Conservation (phyloP, 2,329 filamentous ascomycete genomes). For the Aspergillus intermedius region DNA sequence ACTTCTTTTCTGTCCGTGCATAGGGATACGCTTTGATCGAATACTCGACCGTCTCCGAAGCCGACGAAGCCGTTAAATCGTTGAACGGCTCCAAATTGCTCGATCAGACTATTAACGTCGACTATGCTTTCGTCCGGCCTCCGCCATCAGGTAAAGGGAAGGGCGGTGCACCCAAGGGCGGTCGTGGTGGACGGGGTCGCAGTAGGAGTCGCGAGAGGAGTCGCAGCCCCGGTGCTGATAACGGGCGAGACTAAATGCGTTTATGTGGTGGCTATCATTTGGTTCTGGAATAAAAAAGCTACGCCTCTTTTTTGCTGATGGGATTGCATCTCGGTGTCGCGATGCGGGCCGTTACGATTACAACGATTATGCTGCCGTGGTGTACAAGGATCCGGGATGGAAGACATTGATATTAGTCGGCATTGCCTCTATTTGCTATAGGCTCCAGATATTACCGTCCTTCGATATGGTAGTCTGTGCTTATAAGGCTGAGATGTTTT, state of each 20-base stretch:
- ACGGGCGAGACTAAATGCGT: constrained; percentile 24
- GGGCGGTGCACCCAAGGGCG: constrained; percentile 35
- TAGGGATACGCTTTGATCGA: constrained; percentile 63
- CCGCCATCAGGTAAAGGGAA: constrained; percentile 43
- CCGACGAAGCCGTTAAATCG: constrained; percentile 56
- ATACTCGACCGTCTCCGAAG: constrained; percentile 58
- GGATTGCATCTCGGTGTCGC: too few relatives aligned
- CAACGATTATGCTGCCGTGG: not conserved
- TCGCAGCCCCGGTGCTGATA: constrained; percentile 38
- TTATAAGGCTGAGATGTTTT: constrained; percentile 6
- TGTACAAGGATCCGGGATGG: not conserved
- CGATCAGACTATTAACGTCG: constrained; percentile 59
- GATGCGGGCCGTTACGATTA: not conserved
- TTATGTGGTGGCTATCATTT: not conserved
- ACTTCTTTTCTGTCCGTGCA: not conserved
- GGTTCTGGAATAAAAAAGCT: not conserved
- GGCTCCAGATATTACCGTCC: not conserved
- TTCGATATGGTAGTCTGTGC: not conserved
- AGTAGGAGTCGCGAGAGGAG: constrained; percentile 42
- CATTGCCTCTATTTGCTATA: constrained; percentile 10
- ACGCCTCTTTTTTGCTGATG: too few relatives aligned
- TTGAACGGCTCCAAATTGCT: constrained; percentile 56
- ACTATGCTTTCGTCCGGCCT: constrained; percentile 62
- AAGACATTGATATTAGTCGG: constrained; percentile 11
- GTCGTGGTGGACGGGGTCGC: constrained; percentile 32